Percentiles rank a stretch among this genome's conserved stretches.
These are phyloP conservation scores for Penicillium sp. DNA, from an alignment of 2,329 filamentous ascomycete species.

Conservation along the genomic window DNA sequence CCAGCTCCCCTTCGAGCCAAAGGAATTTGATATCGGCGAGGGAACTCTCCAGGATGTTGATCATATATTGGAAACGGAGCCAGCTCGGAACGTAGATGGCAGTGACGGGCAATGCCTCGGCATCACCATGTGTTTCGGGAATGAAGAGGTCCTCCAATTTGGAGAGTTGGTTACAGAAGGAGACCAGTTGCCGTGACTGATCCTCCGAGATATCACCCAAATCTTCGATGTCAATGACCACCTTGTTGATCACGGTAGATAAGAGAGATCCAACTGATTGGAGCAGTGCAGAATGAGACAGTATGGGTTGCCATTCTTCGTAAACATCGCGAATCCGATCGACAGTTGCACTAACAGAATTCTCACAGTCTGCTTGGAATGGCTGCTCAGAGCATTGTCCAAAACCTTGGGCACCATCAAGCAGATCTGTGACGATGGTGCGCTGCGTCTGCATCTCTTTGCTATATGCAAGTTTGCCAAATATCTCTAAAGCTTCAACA, in stretches of 20 bases:
- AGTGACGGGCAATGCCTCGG: slow-evolving; percentile 50
- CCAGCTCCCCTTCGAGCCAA: slow-evolving; percentile 64
- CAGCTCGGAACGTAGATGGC: slow-evolving; percentile 62
- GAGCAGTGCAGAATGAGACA: slow-evolving; percentile 60
- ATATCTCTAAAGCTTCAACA: slow-evolving; percentile 55
- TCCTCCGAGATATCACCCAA: slow-evolving; percentile 63
- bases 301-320: slow-evolving; percentile 55
- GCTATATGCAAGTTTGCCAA: slow-evolving; percentile 60
- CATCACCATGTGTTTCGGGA: slow-evolving; percentile 38
- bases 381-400: slow-evolving; percentile 57
- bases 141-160: slow-evolving; percentile 58
- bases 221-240: slow-evolving; percentile 62
- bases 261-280: slow-evolving; percentile 61
- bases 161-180: slow-evolving; percentile 56
- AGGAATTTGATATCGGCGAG: slow-evolving; percentile 65
- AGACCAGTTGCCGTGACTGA: slow-evolving; percentile 59
- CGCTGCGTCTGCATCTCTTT: slow-evolving; percentile 65
- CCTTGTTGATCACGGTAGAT: slow-evolving; percentile 56
- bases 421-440: slow-evolving; percentile 60
- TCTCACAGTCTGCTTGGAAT: slow-evolving; percentile 59
- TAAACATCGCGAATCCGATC: slow-evolving; percentile 58
- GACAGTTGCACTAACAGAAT: slow-evolving; percentile 57
- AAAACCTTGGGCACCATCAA: slow-evolving; percentile 64
- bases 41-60: slow-evolving; percentile 61
- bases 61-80: slow-evolving; percentile 64